Evolutionary conservation across 2,329 filamentous ascomycete species (phyloP).

Genomic region (Grosmannia huntii): DNA sequence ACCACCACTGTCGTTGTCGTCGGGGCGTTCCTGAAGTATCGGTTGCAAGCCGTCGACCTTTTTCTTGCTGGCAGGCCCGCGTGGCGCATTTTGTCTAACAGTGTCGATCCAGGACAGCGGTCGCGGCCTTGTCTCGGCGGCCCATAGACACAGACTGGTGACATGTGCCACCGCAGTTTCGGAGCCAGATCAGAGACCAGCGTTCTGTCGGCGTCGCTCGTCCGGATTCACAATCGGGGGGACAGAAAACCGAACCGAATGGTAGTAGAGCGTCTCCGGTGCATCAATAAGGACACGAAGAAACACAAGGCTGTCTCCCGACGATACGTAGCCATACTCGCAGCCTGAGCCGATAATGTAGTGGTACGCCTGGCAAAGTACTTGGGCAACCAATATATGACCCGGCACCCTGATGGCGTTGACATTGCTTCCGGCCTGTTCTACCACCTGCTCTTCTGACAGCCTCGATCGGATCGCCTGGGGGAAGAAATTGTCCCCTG

Average conservation of each 20-base stretch:
- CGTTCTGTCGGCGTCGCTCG: background rate
- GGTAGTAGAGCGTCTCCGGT: conserved; percentile 4
- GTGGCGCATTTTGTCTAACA: too few species aligned
- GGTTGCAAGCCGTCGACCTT: too few species aligned
- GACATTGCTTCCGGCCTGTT: background rate
- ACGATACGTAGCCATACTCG: conserved; percentile 7
- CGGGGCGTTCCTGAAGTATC: too few species aligned
- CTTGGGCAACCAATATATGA: background rate
- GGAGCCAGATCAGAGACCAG: too few species aligned
- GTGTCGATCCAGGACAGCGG: too few species aligned
- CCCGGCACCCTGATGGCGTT: background rate
- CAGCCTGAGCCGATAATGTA: conserved; percentile 6
- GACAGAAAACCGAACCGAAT: background rate
- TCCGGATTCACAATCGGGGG: background rate
- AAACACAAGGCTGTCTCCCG: conserved; percentile 6
- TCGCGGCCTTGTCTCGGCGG: too few species aligned
- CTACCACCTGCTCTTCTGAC: background rate
- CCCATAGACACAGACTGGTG: too few species aligned
- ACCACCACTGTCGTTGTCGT: too few species aligned
- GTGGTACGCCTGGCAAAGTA: conserved; percentile 6
- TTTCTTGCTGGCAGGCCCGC: too few species aligned
- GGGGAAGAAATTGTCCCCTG: background rate
- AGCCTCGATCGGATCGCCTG: background rate
- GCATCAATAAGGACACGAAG: conserved; percentile 2
- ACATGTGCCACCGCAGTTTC: too few species aligned